Evolutionary conservation across 192 early-diverging fungal species (phyloP).

Genomic region (Gonapodya prolifera): DNA sequence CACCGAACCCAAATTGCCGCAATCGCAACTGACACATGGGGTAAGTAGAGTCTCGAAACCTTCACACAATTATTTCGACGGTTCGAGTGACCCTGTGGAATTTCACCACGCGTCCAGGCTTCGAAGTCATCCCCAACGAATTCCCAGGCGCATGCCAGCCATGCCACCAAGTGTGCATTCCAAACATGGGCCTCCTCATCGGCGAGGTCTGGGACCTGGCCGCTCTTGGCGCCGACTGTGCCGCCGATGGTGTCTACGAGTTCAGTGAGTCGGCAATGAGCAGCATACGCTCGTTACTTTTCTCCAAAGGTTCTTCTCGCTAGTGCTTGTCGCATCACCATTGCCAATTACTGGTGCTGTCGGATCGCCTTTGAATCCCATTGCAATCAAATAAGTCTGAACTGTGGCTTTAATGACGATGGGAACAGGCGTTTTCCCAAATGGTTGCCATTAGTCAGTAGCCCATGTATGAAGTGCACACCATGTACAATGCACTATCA

Average conservation of each 20-base stretch:
- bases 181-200: constrained; percentile 5
- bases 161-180: constrained; percentile 5
- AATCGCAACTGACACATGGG: constrained; percentile 3
- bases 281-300: neutral
- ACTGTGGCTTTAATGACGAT: no score
- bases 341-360: constrained; percentile 2
- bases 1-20: neutral
- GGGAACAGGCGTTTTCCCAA: no score
- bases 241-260: constrained; percentile 2
- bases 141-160: constrained; percentile 1
- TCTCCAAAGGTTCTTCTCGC: neutral
- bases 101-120: neutral
- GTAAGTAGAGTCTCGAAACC: no score
- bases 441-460: no score
- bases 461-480: no score
- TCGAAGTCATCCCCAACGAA: constrained; percentile 1
- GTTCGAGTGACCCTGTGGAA: neutral
- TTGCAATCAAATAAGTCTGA: neutral
- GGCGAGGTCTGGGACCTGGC: constrained; percentile 3
- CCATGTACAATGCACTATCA: no score
- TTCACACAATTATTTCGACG: no score
- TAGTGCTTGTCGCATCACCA: neutral
- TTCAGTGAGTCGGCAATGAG: neutral
- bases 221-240: neutral
- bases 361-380: neutral